phyloP scores from a whole-genome alignment of 208 protist species.

The Wallacemonas collosoma region DNA sequence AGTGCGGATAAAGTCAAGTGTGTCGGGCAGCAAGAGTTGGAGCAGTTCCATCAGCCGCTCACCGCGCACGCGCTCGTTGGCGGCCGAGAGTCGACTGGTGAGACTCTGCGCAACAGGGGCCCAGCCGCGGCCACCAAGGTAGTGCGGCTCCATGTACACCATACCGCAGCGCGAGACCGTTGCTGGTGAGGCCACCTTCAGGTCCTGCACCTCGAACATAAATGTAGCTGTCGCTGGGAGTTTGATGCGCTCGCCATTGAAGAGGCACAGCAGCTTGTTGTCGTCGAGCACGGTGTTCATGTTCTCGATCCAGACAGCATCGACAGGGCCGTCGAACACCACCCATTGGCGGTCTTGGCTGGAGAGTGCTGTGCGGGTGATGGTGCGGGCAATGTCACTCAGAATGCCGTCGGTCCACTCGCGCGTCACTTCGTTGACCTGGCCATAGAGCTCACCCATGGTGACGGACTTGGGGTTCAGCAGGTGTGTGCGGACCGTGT shows the following conservation, averaged over 20 bases:
- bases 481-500: constrained; percentile 76
- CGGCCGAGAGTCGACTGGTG: constrained; percentile 46
- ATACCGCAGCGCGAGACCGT: constrained; percentile 99
- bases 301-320: constrained; percentile 99
- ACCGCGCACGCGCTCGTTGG: constrained; percentile 41
- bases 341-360: constrained; percentile 93
- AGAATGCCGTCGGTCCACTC: constrained; percentile 98
- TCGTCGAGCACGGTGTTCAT: constrained; percentile 99
- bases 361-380: constrained; percentile 74
- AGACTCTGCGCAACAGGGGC: constrained; percentile 76
- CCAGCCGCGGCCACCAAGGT: constrained; percentile 93
- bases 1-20: constrained; percentile 88
- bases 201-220: constrained; percentile 99
- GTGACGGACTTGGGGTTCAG: constrained; percentile 97
- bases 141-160: constrained; percentile 97
- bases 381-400: constrained; percentile 91
- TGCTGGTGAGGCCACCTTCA: constrained; percentile 97
- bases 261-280: constrained; percentile 98
- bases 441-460: constrained; percentile 97
- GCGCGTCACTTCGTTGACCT: constrained; percentile 95
- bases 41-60: constrained; percentile 83
- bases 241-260: constrained; percentile 97
- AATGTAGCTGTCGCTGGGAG: constrained; percentile 92
- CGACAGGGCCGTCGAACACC: constrained; percentile 99
- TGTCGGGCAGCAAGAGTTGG: constrained; percentile 67